Base-by-base conservation (phyloP, 257 asterid genomes). In the Solanum megistacrolobum region DNA sequence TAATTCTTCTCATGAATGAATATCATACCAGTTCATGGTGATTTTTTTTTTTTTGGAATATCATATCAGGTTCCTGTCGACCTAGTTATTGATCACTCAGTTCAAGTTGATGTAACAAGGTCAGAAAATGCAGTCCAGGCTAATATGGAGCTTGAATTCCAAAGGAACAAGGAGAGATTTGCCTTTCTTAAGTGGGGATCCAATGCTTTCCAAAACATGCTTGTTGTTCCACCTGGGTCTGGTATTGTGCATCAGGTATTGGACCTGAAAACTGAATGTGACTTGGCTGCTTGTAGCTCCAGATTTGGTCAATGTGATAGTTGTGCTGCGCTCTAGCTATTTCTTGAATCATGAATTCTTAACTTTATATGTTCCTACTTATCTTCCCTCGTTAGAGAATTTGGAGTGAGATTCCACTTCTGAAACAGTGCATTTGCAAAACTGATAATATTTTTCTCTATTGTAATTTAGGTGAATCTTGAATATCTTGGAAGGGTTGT, bases 101-200 rank as follows among this genome's bases (percentile, higher is more conserved):
- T 96, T 88, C 99, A 96, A 92, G 99, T 96, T 89, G 99, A 96
- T 90, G 97, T 97, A 86, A 90, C 98, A 31, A 91, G 99, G 90
- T 90, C 96, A 25, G 98, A 94, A 88, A 95, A 97, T 94, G 98
- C 99, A 5, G 99, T 95, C 83, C 97, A 95, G 87, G 98, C 92
- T 69, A 96, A 96, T 88, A 94, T 95, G 98, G 96, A 95, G 89
- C 96, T 93, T 89, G 99, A 96, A 88, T 97, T 97, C 91, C 91
- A 95, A 91, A 94, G 99, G 88, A 97, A 97, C 94, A 97, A 95
- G 92, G 99, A 95, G 92, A 94, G 98, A 88, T 97, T 97, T 92
- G 98, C 97, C 90, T 97, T 97, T 90, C 98, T 97, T 48, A 97
- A 95, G 91, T 97, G 99, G 99, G 99, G 99, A 78, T 97, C 99